A percentile compares a stretch with the other conserved stretches of the same genome.
Conservation (phyloP, 2,329 filamentous ascomycete genomes). For the Blastomyces parvus region DNA sequence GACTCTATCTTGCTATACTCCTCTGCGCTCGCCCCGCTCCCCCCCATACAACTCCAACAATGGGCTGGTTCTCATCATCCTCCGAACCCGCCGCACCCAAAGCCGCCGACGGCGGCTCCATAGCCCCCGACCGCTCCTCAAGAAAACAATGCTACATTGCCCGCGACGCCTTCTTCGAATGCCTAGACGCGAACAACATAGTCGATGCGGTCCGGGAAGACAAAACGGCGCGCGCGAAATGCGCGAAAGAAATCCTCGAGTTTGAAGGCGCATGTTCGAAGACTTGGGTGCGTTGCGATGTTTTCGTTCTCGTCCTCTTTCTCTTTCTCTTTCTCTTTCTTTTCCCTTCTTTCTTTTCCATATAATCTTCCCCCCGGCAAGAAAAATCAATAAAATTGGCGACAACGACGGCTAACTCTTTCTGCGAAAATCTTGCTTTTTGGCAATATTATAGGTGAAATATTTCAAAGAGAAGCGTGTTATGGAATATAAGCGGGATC, state of each 20-base stretch:
- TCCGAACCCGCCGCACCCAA: slow-evolving; percentile 34
- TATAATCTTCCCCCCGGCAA: not conserved
- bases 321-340: not conserved
- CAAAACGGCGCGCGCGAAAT: slow-evolving; percentile 49
- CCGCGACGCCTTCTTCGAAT: slow-evolving; percentile 78
- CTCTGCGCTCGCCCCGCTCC: not conserved
- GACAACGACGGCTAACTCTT: not conserved
- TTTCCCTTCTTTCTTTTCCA: not conserved
- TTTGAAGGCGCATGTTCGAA: slow-evolving; percentile 81
- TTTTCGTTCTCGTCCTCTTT: not conserved
- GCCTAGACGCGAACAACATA: slow-evolving; percentile 72
- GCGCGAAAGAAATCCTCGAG: slow-evolving; percentile 49
- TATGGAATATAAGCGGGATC: slow-evolving; percentile 78
- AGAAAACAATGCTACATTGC: slow-evolving; percentile 81
- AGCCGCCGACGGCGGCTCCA: slow-evolving; percentile 50
- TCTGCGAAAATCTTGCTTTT: slow-evolving; percentile 2
- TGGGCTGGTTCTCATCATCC: slow-evolving; percentile 46
- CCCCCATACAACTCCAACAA: slow-evolving; percentile 24
- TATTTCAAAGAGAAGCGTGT: slow-evolving; percentile 97
- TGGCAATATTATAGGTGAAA: slow-evolving; percentile 57
- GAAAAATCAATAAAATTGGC: not conserved
- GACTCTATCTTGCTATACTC: not conserved
- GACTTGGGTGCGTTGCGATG: slow-evolving; percentile 64
- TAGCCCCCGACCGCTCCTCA: slow-evolving; percentile 77
- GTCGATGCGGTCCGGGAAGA: slow-evolving; percentile 60